Percentiles rank a stretch among this genome's conserved stretches.
phyloP scores from a whole-genome alignment of 2,329 filamentous ascomycete species.

The Trichoderma atrobrunneum region DNA sequence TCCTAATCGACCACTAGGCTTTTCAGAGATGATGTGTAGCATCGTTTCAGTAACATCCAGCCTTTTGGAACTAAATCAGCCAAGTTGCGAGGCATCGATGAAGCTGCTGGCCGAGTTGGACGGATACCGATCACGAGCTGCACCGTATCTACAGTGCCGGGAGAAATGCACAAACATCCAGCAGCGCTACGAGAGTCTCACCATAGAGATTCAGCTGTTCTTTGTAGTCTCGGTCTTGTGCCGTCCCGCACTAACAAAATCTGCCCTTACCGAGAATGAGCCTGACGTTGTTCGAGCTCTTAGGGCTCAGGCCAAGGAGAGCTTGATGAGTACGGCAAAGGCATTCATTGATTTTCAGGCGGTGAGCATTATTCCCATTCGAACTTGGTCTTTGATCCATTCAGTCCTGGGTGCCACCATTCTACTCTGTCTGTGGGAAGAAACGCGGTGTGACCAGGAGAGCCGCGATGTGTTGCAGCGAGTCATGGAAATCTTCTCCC shows the following conservation, averaged over 20 bases:
- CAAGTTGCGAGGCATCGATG: neutral
- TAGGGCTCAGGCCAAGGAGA: slow-evolving; percentile 7
- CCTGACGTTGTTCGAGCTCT: neutral
- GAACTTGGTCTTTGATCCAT: slow-evolving; percentile 16
- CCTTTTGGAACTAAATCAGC: neutral
- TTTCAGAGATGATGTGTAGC: neutral
- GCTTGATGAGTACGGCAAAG: slow-evolving; percentile 4
- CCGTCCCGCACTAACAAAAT: neutral
- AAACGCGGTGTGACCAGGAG: slow-evolving; percentile 8
- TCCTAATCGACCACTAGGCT: neutral
- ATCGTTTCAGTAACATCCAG: neutral
- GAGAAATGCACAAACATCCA: slow-evolving; percentile 7
- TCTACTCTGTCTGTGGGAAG: slow-evolving; percentile 15
- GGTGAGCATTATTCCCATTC: slow-evolving; percentile 11
- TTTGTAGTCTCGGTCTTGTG: neutral
- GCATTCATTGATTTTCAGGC: slow-evolving; percentile 14
- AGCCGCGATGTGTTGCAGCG: slow-evolving; percentile 13
- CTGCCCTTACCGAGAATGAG: neutral
- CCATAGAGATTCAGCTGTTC: neutral
- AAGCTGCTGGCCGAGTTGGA: slow-evolving; percentile 4
- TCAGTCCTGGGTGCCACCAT: slow-evolving; percentile 7
- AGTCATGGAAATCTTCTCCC: slow-evolving; percentile 10
- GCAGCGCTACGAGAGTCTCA: slow-evolving; percentile 10
- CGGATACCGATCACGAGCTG: slow-evolving; percentile 1
- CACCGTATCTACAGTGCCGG: neutral